These are phyloP conservation scores for Passalora sequoiae DNA, from an alignment of 2,329 filamentous ascomycete species.

Conservation along the genomic window DNA sequence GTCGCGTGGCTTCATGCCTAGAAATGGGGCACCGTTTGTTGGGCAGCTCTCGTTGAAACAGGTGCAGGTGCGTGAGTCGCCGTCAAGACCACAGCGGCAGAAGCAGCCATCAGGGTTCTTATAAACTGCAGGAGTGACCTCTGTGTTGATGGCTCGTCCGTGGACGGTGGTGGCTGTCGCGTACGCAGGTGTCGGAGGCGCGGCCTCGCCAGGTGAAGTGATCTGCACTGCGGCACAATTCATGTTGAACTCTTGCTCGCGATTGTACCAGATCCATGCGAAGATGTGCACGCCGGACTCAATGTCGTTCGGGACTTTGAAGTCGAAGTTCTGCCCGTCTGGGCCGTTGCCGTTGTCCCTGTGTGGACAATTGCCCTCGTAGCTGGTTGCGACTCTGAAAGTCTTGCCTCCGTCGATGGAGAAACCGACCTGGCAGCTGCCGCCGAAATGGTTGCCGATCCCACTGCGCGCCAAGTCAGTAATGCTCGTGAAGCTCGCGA, in stretches of 20 bases:
- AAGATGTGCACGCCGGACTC: slow-evolving; percentile 41
- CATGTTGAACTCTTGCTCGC: slow-evolving; percentile 45
- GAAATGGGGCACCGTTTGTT: neutral
- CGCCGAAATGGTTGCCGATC: slow-evolving; percentile 43
- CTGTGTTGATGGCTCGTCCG: neutral
- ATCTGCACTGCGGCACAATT: slow-evolving; percentile 45
- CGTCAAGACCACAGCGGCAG: neutral
- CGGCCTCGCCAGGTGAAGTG: slow-evolving; percentile 19
- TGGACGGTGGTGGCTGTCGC: neutral
- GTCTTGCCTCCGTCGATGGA: slow-evolving; percentile 41
- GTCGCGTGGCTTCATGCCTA: neutral
- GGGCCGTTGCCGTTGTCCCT: slow-evolving; percentile 36
- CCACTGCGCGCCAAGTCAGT: too few species aligned
- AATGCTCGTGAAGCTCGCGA: too few species aligned
- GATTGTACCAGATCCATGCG: slow-evolving; percentile 47
- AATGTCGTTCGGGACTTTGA: slow-evolving; percentile 42
- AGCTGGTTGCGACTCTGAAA: slow-evolving; percentile 43
- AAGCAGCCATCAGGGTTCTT: slow-evolving; percentile 26
- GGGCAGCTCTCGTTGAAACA: slow-evolving; percentile 1
- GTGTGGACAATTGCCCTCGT: slow-evolving; percentile 46
- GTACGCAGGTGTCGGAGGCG: neutral
- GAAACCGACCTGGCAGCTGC: slow-evolving; percentile 44
- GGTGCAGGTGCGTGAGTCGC: neutral
- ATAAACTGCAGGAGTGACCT: neutral
- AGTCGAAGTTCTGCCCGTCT: slow-evolving; percentile 41